Conservation (phyloP, 139 green algal genomes). For the Chlamydomonas eustigma region DNA sequence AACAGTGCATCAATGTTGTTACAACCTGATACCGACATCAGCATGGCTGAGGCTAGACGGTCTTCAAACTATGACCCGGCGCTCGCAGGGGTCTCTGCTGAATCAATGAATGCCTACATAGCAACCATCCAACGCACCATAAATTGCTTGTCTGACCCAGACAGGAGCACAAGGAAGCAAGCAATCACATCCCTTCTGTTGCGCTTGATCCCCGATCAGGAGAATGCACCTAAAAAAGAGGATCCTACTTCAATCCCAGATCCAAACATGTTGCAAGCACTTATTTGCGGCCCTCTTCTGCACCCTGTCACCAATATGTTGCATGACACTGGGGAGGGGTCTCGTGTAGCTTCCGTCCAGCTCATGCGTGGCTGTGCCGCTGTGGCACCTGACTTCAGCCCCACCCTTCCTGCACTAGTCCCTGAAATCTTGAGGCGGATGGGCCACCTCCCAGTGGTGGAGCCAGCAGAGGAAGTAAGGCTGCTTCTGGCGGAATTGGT, state of each 20-base stretch:
- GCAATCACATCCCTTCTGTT: constrained; percentile 33
- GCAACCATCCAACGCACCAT: constrained; percentile 56
- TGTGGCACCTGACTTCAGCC: constrained; percentile 27
- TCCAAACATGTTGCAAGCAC: constrained; percentile 35
- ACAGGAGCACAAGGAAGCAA: constrained; percentile 41
- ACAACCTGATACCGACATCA: not conserved
- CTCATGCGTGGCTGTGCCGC: constrained; percentile 34
- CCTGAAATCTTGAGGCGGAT: constrained; percentile 49
- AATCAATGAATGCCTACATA: constrained; percentile 33
- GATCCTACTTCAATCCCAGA: constrained; percentile 12
- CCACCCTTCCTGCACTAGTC: constrained; percentile 50
- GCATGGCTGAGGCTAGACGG: not conserved
- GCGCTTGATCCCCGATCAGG: constrained; percentile 33
- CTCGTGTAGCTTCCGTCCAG: constrained; percentile 25
- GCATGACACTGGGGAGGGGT: constrained; percentile 53
- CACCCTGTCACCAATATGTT: constrained; percentile 48
- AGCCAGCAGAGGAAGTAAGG: constrained; percentile 61
- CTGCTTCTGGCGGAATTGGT: constrained; percentile 31
- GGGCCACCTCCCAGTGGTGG: constrained; percentile 50
- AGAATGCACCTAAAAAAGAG: constrained; percentile 8
- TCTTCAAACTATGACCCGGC: constrained; percentile 29
- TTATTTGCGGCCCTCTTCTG: constrained; percentile 51
- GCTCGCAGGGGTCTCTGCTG: constrained; percentile 24
- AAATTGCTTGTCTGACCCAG: constrained; percentile 73
- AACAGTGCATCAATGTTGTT: not conserved